These are phyloP conservation scores for Termitomyces sp. DNA, from an alignment of 768 basidiomycete species.

Conservation along the genomic window DNA sequence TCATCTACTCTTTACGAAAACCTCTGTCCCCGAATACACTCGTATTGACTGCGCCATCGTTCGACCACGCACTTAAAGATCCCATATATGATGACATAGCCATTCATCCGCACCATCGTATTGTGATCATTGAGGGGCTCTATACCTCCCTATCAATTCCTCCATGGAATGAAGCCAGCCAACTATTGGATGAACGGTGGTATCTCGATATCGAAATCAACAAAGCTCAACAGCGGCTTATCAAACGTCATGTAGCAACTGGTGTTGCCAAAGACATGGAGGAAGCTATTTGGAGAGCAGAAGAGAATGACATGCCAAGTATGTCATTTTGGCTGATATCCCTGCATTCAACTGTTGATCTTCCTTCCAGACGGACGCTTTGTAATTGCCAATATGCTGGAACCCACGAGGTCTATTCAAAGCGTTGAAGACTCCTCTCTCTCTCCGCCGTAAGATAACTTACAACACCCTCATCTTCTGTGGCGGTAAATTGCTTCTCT, in stretches of 20 bases:
- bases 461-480: neutral
- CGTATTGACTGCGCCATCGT: conserved; percentile 70
- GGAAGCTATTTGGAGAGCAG: conserved; percentile 69
- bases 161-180: conserved; percentile 69
- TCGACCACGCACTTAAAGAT: conserved; percentile 87
- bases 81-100: conserved; percentile 59
- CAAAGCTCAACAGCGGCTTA: conserved; percentile 57
- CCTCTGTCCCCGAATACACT: conserved; percentile 22
- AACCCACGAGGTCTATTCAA: conserved; percentile 40
- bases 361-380: conserved; percentile 41
- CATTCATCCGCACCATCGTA: conserved; percentile 62
- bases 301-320: conserved; percentile 80
- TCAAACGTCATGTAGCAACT: conserved; percentile 72
- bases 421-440: conserved; percentile 21
- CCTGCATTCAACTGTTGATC: neutral
- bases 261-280: conserved; percentile 66
- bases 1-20: conserved; percentile 54
- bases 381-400: conserved; percentile 40
- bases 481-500: neutral
- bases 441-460: neutral
- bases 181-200: conserved; percentile 75
- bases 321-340: conserved; percentile 16
- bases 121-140: conserved; percentile 88
- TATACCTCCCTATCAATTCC: conserved; percentile 74
- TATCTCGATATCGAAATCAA: conserved; percentile 58